phyloP scores from a whole-genome alignment of 768 basidiomycete genomes.

The Auriscalpium orientale region DNA sequence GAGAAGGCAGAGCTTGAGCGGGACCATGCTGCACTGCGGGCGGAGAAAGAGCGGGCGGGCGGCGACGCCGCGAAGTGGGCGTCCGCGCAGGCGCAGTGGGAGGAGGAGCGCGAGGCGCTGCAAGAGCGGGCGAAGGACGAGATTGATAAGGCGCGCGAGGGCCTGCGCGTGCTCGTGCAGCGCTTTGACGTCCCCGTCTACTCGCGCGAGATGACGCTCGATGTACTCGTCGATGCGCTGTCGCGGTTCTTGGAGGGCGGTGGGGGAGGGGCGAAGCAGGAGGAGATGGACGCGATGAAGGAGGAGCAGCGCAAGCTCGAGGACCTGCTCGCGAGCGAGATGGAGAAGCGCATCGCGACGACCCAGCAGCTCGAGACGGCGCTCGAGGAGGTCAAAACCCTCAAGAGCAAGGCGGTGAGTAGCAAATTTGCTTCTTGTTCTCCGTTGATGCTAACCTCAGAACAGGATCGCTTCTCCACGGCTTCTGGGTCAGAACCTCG shows the following conservation, averaged over 20 bases:
- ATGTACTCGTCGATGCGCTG: slow-evolving; percentile 20
- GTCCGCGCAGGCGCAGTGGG: slow-evolving; percentile 38
- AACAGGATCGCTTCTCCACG: slow-evolving; percentile 4
- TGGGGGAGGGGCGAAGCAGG: slow-evolving; percentile 15
- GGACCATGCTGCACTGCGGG: slow-evolving; percentile 31
- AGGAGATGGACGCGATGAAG: slow-evolving; percentile 20
- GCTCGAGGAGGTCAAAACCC: slow-evolving; percentile 14
- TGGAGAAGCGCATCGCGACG: slow-evolving; percentile 15
- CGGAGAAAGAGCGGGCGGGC: slow-evolving; percentile 34
- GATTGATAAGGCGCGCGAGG: slow-evolving; percentile 40
- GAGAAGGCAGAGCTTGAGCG: slow-evolving; percentile 29
- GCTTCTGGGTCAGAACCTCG: not conserved
- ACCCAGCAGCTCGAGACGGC: slow-evolving; percentile 19
- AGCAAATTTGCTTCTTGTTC: too few relatives aligned
- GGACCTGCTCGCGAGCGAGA: slow-evolving; percentile 26
- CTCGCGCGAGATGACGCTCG: slow-evolving; percentile 20
- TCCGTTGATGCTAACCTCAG: not conserved
- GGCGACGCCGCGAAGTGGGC: slow-evolving; percentile 45
- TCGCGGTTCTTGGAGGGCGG: slow-evolving; percentile 21
- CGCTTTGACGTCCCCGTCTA: slow-evolving; percentile 50
- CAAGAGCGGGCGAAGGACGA: slow-evolving; percentile 38
- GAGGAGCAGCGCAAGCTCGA: slow-evolving; percentile 32
- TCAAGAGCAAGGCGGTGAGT: slow-evolving; percentile 15
- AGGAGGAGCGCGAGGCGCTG: slow-evolving; percentile 44
- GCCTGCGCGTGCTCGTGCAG: slow-evolving; percentile 45